Evolutionary conservation across 129 eudicot genomes (phyloP).

Genomic region (Heracleum sosnowskyi): DNA sequence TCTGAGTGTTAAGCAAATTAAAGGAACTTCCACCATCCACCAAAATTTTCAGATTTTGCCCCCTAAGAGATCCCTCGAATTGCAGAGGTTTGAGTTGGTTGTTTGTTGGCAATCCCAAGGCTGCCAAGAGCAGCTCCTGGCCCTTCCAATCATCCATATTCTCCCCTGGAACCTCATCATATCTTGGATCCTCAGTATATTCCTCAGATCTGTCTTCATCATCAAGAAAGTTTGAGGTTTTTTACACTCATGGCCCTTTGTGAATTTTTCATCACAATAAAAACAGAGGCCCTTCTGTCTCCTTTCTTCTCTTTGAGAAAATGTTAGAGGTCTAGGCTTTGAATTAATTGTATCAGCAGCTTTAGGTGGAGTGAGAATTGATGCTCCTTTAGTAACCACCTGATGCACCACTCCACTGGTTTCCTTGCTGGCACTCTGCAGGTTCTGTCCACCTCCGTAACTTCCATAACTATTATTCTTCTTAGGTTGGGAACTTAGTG

Average conservation of each 20-base stretch:
- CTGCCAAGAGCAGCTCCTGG: background rate
- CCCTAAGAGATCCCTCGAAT: background rate
- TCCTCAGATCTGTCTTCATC: background rate
- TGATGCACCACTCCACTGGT: too few relatives aligned
- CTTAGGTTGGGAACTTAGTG: too few relatives aligned
- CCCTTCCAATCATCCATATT: background rate
- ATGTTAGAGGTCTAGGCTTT: background rate
- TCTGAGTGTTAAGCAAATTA: background rate
- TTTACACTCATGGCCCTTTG: background rate
- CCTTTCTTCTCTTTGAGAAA: background rate
- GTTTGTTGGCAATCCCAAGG: background rate
- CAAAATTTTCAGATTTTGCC: background rate
- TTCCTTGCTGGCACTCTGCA: too few relatives aligned
- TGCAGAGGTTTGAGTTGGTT: too few relatives aligned
- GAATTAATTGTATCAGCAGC: too few relatives aligned
- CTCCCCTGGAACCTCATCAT: background rate
- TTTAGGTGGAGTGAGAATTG: too few relatives aligned
- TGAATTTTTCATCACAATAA: too few relatives aligned
- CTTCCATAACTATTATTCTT: too few relatives aligned
- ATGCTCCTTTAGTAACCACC: background rate
- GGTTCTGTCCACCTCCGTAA: too few relatives aligned
- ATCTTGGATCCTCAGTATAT: background rate
- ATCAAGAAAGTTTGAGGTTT: background rate
- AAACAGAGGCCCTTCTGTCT: background rate
- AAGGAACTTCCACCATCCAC: background rate